Evolutionary conservation across 208 protist species (phyloP).

Genomic region (Trypanosoma melophagium): DNA sequence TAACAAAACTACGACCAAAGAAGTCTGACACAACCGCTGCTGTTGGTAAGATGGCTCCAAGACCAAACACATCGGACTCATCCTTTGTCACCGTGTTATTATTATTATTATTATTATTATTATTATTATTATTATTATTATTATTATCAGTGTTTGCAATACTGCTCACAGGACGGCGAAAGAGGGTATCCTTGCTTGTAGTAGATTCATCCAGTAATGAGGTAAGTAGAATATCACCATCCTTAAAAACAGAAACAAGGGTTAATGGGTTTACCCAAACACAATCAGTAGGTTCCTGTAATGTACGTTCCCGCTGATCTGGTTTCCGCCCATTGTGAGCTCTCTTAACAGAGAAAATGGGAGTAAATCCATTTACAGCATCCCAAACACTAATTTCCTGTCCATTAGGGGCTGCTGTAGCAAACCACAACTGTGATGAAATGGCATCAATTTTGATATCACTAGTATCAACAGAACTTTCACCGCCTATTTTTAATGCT

Average conservation of each 20-base stretch:
- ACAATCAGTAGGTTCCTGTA: conserved; percentile 59
- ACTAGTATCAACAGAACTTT: neutral
- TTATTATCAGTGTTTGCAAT: neutral
- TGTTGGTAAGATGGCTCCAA: conserved; percentile 65
- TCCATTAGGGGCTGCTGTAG: conserved; percentile 57
- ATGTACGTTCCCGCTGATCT: conserved; percentile 9
- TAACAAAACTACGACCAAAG: conserved; percentile 61
- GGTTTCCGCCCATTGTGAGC: conserved; percentile 3
- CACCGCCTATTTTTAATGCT: neutral
- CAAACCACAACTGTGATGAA: conserved; percentile 79
- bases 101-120: conserved; percentile 19
- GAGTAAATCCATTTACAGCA: conserved; percentile 59
- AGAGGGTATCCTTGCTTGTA: conserved; percentile 14
- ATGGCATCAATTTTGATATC: conserved; percentile 36
- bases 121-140: conserved; percentile 11
- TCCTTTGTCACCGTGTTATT: conserved; percentile 12
- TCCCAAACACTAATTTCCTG: conserved; percentile 80
- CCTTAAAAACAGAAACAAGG: conserved; percentile 67
- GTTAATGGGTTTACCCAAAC: conserved; percentile 80
- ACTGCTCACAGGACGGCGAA: neutral
- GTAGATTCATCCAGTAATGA: conserved; percentile 45
- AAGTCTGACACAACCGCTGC: conserved; percentile 52
- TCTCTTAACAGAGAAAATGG: conserved; percentile 48
- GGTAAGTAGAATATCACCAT: conserved; percentile 61
- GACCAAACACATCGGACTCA: conserved; percentile 45